Conservation (phyloP, 495 filamentous ascomycete genomes). For the Xylaria palmicola region DNA sequence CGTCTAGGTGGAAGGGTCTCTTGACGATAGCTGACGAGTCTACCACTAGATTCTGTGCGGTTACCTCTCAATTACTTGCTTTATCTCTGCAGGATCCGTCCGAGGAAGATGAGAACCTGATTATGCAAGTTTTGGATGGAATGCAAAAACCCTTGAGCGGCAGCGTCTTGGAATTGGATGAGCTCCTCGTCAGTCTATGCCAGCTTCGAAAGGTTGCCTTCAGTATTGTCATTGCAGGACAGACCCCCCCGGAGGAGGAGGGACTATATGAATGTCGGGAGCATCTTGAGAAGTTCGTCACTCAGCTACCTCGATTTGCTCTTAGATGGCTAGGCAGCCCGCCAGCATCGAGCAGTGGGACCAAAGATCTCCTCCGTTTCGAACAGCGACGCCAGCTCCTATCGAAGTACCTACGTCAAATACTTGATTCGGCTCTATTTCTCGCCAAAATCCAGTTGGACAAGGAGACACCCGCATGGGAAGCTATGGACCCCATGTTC, state of each 20-base stretch:
- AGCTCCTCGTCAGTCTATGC: slow-evolving; percentile 64
- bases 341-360: slow-evolving; percentile 37
- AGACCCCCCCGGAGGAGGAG: neutral
- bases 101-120: slow-evolving; percentile 34
- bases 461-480: slow-evolving; percentile 44
- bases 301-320: slow-evolving; percentile 52
- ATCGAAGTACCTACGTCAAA: slow-evolving; percentile 41
- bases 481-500: slow-evolving; percentile 51
- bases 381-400: slow-evolving; percentile 56
- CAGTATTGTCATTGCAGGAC: slow-evolving; percentile 41
- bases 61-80: slow-evolving; percentile 44
- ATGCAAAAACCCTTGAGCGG: slow-evolving; percentile 62
- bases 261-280: slow-evolving; percentile 14
- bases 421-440: slow-evolving; percentile 57
- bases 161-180: slow-evolving; percentile 64
- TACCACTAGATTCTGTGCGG: slow-evolving; percentile 41
- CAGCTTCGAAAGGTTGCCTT: slow-evolving; percentile 61
- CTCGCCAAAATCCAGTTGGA: slow-evolving; percentile 47
- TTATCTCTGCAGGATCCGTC: slow-evolving; percentile 41
- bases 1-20: slow-evolving; percentile 36
- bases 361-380: slow-evolving; percentile 53
- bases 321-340: slow-evolving; percentile 56
- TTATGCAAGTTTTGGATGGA: slow-evolving; percentile 51
- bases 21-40: slow-evolving; percentile 38
- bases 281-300: slow-evolving; percentile 49